phyloP scores from a whole-genome alignment of 768 basidiomycete genomes.

The Mrakia frigida region DNA sequence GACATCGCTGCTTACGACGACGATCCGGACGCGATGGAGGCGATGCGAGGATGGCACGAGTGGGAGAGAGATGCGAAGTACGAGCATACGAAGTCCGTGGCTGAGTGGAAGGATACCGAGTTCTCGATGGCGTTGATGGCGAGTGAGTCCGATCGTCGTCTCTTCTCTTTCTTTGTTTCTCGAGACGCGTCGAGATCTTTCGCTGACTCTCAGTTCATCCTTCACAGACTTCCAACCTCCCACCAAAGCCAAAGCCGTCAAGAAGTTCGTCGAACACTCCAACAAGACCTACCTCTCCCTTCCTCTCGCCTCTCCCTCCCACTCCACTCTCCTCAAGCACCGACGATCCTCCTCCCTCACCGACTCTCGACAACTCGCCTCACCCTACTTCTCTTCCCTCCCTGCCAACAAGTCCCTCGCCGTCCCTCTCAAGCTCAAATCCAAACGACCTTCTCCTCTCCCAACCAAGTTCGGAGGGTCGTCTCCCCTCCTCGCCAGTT shows the following conservation, averaged over 20 bases:
- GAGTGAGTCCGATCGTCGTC: neutral
- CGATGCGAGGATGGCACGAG: slow-evolving; percentile 17
- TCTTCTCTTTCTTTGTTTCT: neutral
- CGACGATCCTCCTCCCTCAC: neutral
- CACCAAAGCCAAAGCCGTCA: neutral
- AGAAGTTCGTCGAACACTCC: slow-evolving; percentile 10
- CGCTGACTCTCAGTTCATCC: neutral
- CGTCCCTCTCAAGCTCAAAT: slow-evolving; percentile 11
- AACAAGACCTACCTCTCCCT: neutral
- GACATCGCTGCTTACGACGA: slow-evolving; percentile 28
- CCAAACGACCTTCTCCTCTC: neutral
- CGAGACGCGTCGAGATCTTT: neutral
- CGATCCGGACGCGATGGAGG: slow-evolving; percentile 8
- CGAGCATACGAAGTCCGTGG: slow-evolving; percentile 11
- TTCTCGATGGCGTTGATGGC: slow-evolving; percentile 9
- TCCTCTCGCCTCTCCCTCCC: neutral
- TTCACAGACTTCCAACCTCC: slow-evolving; percentile 14
- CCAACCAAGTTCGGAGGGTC: neutral
- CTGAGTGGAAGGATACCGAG: slow-evolving; percentile 20
- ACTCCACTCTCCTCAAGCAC: slow-evolving; percentile 1
- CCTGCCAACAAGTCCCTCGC: neutral
- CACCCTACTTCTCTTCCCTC: slow-evolving; percentile 8
- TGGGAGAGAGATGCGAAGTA: slow-evolving; percentile 21
- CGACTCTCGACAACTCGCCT: slow-evolving; percentile 14
- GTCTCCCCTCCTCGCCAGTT: neutral